Evolutionary conservation across 2,329 filamentous ascomycete genomes (phyloP).

Genomic region (Helicocarpus griseus): DNA sequence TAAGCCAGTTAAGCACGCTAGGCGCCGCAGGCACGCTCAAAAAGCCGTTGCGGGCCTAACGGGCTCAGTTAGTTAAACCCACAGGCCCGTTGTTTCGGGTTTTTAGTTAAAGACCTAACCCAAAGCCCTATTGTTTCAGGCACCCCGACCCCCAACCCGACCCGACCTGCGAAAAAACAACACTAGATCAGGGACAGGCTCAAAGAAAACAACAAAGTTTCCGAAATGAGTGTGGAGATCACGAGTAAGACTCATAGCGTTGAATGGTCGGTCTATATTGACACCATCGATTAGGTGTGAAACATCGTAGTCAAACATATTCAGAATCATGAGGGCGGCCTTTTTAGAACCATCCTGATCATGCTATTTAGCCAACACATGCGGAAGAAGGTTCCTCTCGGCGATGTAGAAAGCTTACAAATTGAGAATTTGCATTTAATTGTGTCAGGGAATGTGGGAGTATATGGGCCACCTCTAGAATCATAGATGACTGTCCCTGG

Average conservation of each 20-base stretch:
- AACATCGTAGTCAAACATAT: conserved; percentile 33
- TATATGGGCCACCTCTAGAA: conserved; percentile 14
- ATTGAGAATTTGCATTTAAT: conserved; percentile 4
- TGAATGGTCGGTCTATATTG: conserved; percentile 21
- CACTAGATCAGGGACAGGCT: conserved; percentile 16
- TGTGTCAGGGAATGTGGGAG: conserved; percentile 13
- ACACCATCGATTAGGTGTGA: conserved; percentile 27
- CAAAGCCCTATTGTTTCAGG: too few relatives aligned
- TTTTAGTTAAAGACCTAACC: too few relatives aligned
- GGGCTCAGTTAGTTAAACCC: too few relatives aligned
- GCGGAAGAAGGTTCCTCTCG: background rate
- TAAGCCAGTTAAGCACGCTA: too few relatives aligned
- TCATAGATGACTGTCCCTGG: conserved; percentile 1
- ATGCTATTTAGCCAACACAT: background rate
- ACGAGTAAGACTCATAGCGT: conserved; percentile 3
- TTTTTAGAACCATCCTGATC: conserved; percentile 17
- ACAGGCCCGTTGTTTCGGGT: too few relatives aligned
- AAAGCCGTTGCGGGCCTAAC: too few relatives aligned
- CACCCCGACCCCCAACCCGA: too few relatives aligned
- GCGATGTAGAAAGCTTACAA: conserved; percentile 5
- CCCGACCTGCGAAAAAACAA: too few relatives aligned
- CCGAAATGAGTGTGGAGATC: conserved; percentile 5
- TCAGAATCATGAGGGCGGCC: conserved; percentile 27
- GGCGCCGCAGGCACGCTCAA: too few relatives aligned
- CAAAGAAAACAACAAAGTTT: conserved; percentile 20